Conservation (phyloP, 2,329 filamentous ascomycete genomes). For the Botrytis porri region DNA sequence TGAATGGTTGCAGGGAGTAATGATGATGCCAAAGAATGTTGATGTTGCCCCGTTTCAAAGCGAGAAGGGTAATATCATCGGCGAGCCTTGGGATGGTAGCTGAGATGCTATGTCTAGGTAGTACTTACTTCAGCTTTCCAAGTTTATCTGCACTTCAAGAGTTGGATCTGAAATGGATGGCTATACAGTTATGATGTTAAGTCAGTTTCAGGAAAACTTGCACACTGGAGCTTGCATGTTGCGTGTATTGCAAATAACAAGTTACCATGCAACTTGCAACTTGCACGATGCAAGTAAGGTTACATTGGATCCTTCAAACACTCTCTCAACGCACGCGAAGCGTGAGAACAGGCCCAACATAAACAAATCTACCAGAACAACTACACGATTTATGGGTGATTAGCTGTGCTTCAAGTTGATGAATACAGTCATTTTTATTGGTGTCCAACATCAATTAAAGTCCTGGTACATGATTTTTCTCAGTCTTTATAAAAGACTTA, state of each 20-base stretch:
- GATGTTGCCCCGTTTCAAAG: slow-evolving; percentile 9
- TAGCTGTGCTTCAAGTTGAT: not conserved
- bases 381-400: not conserved
- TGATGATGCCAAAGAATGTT: slow-evolving; percentile 26
- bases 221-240: no score
- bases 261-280: not conserved
- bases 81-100: not conserved
- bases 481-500: not conserved
- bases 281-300: not conserved
- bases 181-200: not conserved
- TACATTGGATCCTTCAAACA: not conserved
- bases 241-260: not conserved
- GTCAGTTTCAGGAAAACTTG: not conserved
- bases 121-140: not conserved
- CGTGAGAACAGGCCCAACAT: not conserved
- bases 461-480: not conserved
- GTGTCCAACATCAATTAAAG: not conserved
- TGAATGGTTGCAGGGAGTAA: slow-evolving; percentile 31
- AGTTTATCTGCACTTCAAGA: not conserved
- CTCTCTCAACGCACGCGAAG: not conserved
- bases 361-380: not conserved
- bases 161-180: not conserved
- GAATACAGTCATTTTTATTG: not conserved
- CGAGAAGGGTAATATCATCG: not conserved
- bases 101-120: not conserved